A percentile compares a stretch with the other conserved stretches of the same genome.
phyloP scores from a whole-genome alignment of 2,329 filamentous ascomycete species.

The Colletotrichum abscissum region DNA sequence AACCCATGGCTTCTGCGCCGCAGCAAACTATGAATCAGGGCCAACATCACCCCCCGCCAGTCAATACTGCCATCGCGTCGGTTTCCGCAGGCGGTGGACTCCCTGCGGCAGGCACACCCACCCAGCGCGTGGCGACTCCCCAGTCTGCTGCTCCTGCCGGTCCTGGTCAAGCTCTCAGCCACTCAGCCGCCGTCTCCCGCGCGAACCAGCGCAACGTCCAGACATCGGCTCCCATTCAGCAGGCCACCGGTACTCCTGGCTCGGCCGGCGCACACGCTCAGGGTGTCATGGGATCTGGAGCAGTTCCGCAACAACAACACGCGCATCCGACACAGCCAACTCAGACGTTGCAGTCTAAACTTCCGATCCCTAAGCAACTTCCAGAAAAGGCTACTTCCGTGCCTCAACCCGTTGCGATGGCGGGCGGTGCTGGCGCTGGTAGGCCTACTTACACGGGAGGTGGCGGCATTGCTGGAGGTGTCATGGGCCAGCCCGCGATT shows the following conservation, averaged over 20 bases:
- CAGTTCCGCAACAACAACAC: conserved; percentile 54
- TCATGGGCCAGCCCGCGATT: conserved; percentile 89
- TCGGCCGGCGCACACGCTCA: conserved; percentile 45
- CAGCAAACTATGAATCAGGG: conserved; percentile 39
- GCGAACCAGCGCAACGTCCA: conserved; percentile 53
- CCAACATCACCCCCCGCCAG: conserved; percentile 53
- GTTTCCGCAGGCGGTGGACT: conserved; percentile 47
- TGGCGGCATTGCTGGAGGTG: conserved; percentile 79
- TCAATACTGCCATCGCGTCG: conserved; percentile 60
- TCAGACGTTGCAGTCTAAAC: conserved; percentile 67
- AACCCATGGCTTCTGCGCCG: conserved; percentile 7
- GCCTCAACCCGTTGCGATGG: conserved; percentile 79
- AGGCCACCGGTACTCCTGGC: conserved; percentile 43
- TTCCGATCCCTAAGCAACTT: conserved; percentile 86
- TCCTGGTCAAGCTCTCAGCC: conserved; percentile 55
- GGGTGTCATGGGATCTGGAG: conserved; percentile 46
- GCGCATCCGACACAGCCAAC: conserved; percentile 57
- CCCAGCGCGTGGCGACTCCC: conserved; percentile 63
- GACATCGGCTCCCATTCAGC: conserved; percentile 45
- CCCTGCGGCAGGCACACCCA: conserved; percentile 58
- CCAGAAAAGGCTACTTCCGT: conserved; percentile 74
- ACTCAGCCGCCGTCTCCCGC: conserved; percentile 61
- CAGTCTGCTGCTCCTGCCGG: conserved; percentile 56
- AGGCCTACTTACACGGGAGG: conserved; percentile 89
- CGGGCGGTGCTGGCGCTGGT: conserved; percentile 68